Conservation (phyloP, 208 protist species). For the Herpetomonas samuelpessoai region DNA sequence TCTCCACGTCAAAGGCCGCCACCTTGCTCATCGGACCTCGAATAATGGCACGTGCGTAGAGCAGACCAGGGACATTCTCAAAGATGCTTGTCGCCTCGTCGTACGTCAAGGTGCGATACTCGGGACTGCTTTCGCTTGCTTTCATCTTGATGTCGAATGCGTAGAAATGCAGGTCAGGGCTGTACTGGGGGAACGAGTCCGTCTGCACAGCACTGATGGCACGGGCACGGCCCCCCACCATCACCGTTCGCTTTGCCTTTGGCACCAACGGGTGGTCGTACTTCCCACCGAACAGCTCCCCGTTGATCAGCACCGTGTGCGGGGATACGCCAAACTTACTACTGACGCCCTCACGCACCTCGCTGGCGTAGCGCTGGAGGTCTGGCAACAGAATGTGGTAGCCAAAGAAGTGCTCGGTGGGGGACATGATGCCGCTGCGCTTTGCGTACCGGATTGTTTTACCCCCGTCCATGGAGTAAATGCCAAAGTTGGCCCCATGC, state of each 20-base stretch:
- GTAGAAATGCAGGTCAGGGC: slow-evolving; percentile 84
- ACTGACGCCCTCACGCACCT: slow-evolving; percentile 45
- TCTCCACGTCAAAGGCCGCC: slow-evolving; percentile 81
- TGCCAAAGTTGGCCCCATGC: slow-evolving; percentile 86
- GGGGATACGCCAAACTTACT: slow-evolving; percentile 18
- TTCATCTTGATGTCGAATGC: slow-evolving; percentile 89
- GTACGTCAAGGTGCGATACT: slow-evolving; percentile 56
- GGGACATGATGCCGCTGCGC: slow-evolving; percentile 76
- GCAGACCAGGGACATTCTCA: slow-evolving; percentile 58
- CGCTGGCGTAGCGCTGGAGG: slow-evolving; percentile 32
- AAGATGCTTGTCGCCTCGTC: slow-evolving; percentile 72
- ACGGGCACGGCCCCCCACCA: slow-evolving; percentile 50
- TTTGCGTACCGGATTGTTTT: slow-evolving; percentile 69
- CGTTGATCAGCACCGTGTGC: slow-evolving; percentile 70
- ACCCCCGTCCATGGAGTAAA: slow-evolving; percentile 70
- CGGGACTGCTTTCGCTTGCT: slow-evolving; percentile 15
- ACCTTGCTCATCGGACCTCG: slow-evolving; percentile 74
- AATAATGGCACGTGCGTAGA: slow-evolving; percentile 73
- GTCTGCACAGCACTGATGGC: slow-evolving; percentile 62
- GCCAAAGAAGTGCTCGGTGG: slow-evolving; percentile 83
- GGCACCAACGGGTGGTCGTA: slow-evolving; percentile 76
- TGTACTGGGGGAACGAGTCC: slow-evolving; percentile 86
- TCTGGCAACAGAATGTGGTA: slow-evolving; percentile 80
- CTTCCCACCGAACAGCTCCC: slow-evolving; percentile 87
- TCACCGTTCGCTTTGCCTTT: slow-evolving; percentile 40